These are phyloP conservation scores for Protea cynaroides DNA, from an alignment of 164 flowering plant species.

Conservation along the genomic window DNA sequence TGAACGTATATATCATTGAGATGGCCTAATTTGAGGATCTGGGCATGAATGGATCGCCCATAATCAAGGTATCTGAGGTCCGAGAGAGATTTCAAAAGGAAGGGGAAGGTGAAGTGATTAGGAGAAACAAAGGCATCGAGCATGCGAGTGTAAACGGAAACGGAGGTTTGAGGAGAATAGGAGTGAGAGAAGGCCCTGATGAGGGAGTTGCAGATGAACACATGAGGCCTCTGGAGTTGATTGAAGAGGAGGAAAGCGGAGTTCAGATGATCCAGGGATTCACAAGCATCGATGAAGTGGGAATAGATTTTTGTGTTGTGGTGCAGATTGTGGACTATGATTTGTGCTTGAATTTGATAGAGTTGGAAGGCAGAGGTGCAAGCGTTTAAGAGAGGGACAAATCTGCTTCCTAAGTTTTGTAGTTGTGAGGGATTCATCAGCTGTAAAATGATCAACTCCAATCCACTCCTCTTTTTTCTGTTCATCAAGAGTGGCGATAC, in stretches of 20 bases:
- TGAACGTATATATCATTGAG: slow-evolving; percentile 39
- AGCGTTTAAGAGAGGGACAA: slow-evolving; percentile 22
- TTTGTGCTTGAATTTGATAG: slow-evolving; percentile 54
- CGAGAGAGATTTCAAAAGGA: slow-evolving; percentile 44
- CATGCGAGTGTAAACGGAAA: slow-evolving; percentile 38
- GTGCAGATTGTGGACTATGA: slow-evolving; percentile 36
- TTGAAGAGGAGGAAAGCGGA: slow-evolving; percentile 30
- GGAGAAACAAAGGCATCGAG: slow-evolving; percentile 24
- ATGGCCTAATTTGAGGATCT: slow-evolving; percentile 37
- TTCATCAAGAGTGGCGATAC: too few relatives aligned
- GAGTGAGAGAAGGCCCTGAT: slow-evolving; percentile 43
- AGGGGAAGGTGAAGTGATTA: slow-evolving; percentile 56
- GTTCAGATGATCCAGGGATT: slow-evolving; percentile 24
- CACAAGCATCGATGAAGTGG: slow-evolving; percentile 40
- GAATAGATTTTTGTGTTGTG: slow-evolving; percentile 32
- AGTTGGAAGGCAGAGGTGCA: slow-evolving; percentile 25
- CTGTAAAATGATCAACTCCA: background rate
- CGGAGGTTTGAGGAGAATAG: slow-evolving; percentile 26
- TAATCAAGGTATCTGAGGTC: slow-evolving; percentile 21
- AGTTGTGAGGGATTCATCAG: slow-evolving; percentile 16
- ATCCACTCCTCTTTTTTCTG: too few relatives aligned
- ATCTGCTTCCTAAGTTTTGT: slow-evolving; percentile 10
- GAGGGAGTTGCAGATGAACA: slow-evolving; percentile 47
- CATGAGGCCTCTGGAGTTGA: slow-evolving; percentile 31
- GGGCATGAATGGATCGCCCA: slow-evolving; percentile 39